Evolutionary conservation across 768 basidiomycete genomes (phyloP).

Genomic region (Goffeauzyma gilvescens): DNA sequence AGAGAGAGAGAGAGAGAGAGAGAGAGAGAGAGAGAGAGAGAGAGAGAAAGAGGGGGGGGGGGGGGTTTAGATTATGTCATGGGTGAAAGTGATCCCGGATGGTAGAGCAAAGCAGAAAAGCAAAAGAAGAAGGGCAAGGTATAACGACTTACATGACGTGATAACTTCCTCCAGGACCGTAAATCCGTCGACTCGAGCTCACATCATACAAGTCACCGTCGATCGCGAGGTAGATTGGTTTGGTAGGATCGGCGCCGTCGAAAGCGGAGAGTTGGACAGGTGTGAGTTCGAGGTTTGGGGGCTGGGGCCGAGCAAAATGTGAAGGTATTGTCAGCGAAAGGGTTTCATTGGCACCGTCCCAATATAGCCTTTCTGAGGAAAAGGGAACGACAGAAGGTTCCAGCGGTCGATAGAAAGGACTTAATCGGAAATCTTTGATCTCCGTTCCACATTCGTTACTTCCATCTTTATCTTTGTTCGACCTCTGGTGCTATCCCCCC

Average conservation of each 20-base stretch:
- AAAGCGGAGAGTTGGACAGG: conserved; percentile 47
- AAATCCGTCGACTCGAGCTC: conserved; percentile 49
- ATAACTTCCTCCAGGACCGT: conserved; percentile 62
- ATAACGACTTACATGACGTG: conserved; percentile 27
- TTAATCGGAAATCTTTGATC: too few species aligned
- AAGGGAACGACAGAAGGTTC: not conserved
- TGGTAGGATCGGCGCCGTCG: conserved; percentile 48
- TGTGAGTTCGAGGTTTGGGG: conserved; percentile 43
- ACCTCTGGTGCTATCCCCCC: too few species aligned
- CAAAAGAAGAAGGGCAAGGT: not conserved
- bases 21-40: too few species aligned
- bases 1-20: too few species aligned
- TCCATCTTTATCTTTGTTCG: too few species aligned
- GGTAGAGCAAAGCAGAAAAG: conserved; percentile 5
- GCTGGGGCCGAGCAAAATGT: conserved; percentile 47
- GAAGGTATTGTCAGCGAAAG: conserved; percentile 16
- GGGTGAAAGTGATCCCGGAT: conserved; percentile 41
- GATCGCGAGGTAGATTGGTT: conserved; percentile 72
- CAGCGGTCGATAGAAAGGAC: too few species aligned
- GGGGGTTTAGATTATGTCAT: too few species aligned
- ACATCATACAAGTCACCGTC: conserved; percentile 89
- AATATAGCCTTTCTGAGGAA: conserved; percentile 8
- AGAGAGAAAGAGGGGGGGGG: conserved; percentile 3
- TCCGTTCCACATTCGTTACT: too few species aligned
- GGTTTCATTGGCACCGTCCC: conserved; percentile 7